Base-by-base conservation (phyloP, 2,329 filamentous ascomycete genomes). In the Xylaria sp. region DNA sequence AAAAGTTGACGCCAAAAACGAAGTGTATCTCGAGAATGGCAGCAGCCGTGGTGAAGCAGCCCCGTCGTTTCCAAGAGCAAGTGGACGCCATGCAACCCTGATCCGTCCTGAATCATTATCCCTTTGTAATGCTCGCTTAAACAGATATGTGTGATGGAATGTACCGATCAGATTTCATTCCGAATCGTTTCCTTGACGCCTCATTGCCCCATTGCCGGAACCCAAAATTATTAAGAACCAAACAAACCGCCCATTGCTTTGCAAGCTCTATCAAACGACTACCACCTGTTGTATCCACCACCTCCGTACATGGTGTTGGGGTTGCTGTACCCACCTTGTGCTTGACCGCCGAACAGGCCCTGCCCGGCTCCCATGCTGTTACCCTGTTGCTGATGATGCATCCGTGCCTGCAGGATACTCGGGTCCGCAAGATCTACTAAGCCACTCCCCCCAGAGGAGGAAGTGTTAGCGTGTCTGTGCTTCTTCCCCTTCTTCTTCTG, bases 391-490 rank as follows among this genome's bases (percentile, higher is more conserved):
- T 90, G 88, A 83, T 95, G 92, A 82, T 96, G 94, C 86, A 96
- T 91, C 87, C 94, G 92, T 80, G 92, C 92, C 85, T 97, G 94
- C 86, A 98, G 89, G 87, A 97, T 97, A 87, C 92, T 97, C 87
- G 94, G 94, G 92, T 98, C 94, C 86, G 92, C 92, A 94, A 97
- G 92, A 96, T 98, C 94, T 85, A 96, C 94, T 94, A 97, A 89
- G 85, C 92, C 94, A 92, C 92, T 92, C 88, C 93, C 94, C 85
- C 91, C 91, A 89, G 93, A 96, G 89, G 94, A 98, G 92, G 94
- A 97, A 94, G 94, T 97, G 92, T 97, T 97, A 95, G 93, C 94
- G 90, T 97, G 94, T 89, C 94, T 96, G 87, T 97, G 94, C 92
- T 97, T 97, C 89, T 97, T 97, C 85, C 93, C 93, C 92, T 97